Percentiles rank a stretch among this genome's conserved stretches.
Evolutionary conservation across 1,139 yeast species (phyloP).

Genomic region (Chernovozyma sophiae-reginae): DNA sequence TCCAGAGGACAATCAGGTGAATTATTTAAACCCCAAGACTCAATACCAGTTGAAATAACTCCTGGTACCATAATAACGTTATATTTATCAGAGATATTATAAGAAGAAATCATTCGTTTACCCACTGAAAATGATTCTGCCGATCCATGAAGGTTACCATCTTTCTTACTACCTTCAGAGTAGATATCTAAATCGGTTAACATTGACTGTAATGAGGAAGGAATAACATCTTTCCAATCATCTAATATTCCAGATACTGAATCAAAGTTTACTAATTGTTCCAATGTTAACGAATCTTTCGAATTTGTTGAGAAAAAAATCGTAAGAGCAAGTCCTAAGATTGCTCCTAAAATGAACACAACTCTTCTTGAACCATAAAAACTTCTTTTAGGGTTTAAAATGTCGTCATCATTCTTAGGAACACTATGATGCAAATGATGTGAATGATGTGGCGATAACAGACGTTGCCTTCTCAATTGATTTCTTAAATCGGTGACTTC

Average conservation of each 20-base stretch:
- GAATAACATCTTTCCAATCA: slow-evolving; percentile 68
- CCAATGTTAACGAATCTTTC: slow-evolving; percentile 30
- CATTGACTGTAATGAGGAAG: slow-evolving; percentile 58
- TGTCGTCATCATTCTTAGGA: neutral
- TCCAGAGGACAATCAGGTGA: slow-evolving; percentile 66
- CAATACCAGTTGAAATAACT: slow-evolving; percentile 91
- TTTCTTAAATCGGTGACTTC: neutral
- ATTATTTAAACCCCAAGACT: slow-evolving; percentile 72
- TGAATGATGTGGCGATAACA: neutral
- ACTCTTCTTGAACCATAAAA: slow-evolving; percentile 43
- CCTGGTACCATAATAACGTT: slow-evolving; percentile 96
- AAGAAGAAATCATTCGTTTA: slow-evolving; percentile 49
- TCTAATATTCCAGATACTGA: slow-evolving; percentile 46
- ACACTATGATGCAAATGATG: neutral
- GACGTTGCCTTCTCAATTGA: neutral
- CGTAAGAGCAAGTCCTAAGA: slow-evolving; percentile 66
- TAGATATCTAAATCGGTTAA: slow-evolving; percentile 49
- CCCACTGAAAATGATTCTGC: slow-evolving; percentile 91
- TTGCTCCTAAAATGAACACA: slow-evolving; percentile 54
- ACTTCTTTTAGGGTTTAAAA: slow-evolving; percentile 1
- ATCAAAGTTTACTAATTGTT: slow-evolving; percentile 55
- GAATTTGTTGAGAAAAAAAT: slow-evolving; percentile 54
- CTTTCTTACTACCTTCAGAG: slow-evolving; percentile 15
- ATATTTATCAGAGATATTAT: slow-evolving; percentile 52
- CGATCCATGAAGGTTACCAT: slow-evolving; percentile 44